phyloP scores from a whole-genome alignment of 768 basidiomycete genomes.

The Russula foetens region DNA sequence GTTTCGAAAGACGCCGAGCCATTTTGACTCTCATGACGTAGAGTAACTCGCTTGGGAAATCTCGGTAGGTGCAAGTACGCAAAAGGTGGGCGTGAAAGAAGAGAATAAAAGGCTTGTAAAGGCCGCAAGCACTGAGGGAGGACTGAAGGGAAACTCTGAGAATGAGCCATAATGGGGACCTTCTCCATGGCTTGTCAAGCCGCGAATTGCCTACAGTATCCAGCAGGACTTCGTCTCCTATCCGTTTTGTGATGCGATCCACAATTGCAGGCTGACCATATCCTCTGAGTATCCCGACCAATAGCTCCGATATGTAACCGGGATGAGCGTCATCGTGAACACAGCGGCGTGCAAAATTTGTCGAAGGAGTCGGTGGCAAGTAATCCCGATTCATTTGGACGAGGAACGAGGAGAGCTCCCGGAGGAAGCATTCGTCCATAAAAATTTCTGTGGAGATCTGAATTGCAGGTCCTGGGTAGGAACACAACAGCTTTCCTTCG shows the following conservation, averaged over 20 bases:
- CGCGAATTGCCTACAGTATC: neutral
- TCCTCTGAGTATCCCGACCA: neutral
- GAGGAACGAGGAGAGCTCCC: constrained; percentile 34
- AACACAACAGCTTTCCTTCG: constrained; percentile 37
- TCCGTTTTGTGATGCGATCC: neutral
- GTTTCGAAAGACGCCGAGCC: constrained; percentile 20
- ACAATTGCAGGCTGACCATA: neutral
- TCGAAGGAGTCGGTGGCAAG: constrained; percentile 28
- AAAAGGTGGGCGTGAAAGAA: constrained; percentile 26
- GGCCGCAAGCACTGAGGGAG: constrained; percentile 8
- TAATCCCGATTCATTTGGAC: constrained; percentile 29
- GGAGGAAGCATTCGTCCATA: constrained; percentile 26
- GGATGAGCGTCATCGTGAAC: too few relatives aligned
- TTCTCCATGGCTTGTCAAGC: constrained; percentile 42
- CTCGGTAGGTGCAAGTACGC: constrained; percentile 19
- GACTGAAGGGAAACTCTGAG: constrained; percentile 37
- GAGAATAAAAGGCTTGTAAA: constrained; percentile 43
- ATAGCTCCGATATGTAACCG: neutral
- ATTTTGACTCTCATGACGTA: constrained; percentile 26
- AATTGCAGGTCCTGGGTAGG: constrained; percentile 39
- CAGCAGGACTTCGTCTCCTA: neutral
- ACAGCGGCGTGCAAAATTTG: too few relatives aligned
- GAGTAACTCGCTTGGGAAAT: constrained; percentile 26
- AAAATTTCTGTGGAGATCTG: constrained; percentile 27
- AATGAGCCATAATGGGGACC: constrained; percentile 43